phyloP scores from a whole-genome alignment of 257 asterid species.

The Voacanga thouarsii region DNA sequence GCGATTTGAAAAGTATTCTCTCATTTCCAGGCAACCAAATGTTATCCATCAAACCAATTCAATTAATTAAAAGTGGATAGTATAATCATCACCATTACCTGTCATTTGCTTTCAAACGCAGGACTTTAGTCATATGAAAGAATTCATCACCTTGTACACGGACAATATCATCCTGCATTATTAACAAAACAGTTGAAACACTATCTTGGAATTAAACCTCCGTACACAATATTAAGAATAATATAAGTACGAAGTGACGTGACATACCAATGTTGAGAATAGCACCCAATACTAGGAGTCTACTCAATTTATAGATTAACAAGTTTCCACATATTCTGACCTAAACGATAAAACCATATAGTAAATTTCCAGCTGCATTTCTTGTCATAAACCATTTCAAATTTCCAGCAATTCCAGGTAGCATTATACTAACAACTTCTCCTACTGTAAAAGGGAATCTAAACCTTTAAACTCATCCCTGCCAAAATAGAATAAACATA shows the following conservation, averaged over 20 bases:
- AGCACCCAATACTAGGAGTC: neutral
- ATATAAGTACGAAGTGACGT: neutral
- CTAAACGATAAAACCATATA: neutral
- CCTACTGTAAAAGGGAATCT: neutral
- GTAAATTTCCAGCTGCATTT: neutral
- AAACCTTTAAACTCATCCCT: neutral
- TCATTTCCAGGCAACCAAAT: neutral
- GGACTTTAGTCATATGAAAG: conserved; percentile 95
- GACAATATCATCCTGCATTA: conserved; percentile 70
- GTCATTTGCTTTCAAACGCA: conserved; percentile 63
- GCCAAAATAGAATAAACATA: neutral
- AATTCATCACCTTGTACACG: conserved; percentile 87
- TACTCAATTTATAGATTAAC: neutral
- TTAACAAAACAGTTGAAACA: conserved; percentile 22
- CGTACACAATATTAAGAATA: neutral
- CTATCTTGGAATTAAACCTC: neutral
- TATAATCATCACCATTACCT: conserved; percentile 42
- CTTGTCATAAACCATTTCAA: neutral
- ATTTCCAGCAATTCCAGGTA: neutral
- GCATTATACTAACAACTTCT: neutral
- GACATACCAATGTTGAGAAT: neutral
- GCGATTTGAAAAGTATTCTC: neutral
- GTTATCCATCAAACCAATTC: neutral
- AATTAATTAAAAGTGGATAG: neutral
- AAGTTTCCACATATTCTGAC: neutral